These are phyloP conservation scores for Trichosporon sp. DNA, from an alignment of 1,284 basidiomycete species.

Conservation along the genomic window DNA sequence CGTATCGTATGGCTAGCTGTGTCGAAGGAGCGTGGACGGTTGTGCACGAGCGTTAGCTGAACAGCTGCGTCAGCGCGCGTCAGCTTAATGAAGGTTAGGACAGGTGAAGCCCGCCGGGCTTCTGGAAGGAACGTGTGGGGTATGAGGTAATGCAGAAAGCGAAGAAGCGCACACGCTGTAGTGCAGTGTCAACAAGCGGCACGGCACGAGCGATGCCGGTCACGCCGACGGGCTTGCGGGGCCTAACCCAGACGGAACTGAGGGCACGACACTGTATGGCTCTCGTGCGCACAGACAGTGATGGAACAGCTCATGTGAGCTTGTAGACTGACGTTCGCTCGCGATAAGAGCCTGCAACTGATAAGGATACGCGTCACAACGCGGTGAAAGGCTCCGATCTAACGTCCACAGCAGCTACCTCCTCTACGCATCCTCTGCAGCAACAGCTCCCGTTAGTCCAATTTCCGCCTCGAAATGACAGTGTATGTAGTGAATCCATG, in stretches of 20 bases:
- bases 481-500: slow-evolving; percentile 24
- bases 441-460: not conserved
- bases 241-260: not conserved
- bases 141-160: not conserved
- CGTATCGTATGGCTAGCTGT: too few relatives aligned
- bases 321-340: not conserved
- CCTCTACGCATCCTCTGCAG: not conserved
- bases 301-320: not conserved
- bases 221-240: not conserved
- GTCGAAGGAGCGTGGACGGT: too few relatives aligned
- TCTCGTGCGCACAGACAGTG: not conserved
- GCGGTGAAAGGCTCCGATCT: not conserved
- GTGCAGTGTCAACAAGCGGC: not conserved
- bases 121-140: not conserved
- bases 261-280: too few relatives aligned
- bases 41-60: too few relatives aligned
- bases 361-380: not conserved
- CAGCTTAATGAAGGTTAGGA: not conserved
- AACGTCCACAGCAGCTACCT: not conserved
- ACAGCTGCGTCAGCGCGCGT: too few relatives aligned
- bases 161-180: not conserved
- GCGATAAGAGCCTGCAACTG: not conserved
- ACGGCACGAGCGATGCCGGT: not conserved
- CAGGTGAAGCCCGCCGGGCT: not conserved
- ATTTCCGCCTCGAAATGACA: not conserved